Conservation (phyloP, 257 asterid species). For the Nicotiana knightiana region DNA sequence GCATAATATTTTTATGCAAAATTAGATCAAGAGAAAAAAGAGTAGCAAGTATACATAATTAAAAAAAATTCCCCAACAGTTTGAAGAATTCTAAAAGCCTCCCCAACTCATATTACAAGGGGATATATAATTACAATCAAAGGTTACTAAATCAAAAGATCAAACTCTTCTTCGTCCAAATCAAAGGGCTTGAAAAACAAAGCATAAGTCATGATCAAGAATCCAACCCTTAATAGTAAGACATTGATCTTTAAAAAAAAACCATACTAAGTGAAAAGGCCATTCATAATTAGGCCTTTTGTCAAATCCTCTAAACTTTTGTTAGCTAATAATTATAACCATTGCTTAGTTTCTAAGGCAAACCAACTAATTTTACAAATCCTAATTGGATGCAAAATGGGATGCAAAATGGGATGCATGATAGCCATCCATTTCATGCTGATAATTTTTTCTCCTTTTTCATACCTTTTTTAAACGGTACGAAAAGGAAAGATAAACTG, state of each 20-base stretch:
- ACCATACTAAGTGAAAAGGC: slow-evolving; percentile 4
- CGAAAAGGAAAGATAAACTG: slow-evolving; percentile 33
- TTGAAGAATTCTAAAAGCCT: slow-evolving; percentile 29
- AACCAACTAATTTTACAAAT: slow-evolving; percentile 39
- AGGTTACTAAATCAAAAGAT: slow-evolving; percentile 8
- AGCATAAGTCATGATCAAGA: slow-evolving; percentile 3
- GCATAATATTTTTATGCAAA: slow-evolving; percentile 27
- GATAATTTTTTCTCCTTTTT: slow-evolving; percentile 4
- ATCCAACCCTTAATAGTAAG: slow-evolving; percentile 3
- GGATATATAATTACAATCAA: slow-evolving; percentile 25
- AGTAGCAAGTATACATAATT: slow-evolving; percentile 20
- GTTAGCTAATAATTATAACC: slow-evolving; percentile 5
- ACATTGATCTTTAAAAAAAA: background rate
- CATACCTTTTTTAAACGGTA: slow-evolving; percentile 6
- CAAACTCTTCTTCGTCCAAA: slow-evolving; percentile 38
- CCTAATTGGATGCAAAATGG: slow-evolving; percentile 10
- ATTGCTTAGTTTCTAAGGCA: slow-evolving; percentile 50
- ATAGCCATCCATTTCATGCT: slow-evolving; percentile 36
- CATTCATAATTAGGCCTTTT: slow-evolving; percentile 13
- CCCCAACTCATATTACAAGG: slow-evolving; percentile 42
- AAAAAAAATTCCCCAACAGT: slow-evolving; percentile 41
- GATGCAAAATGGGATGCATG: slow-evolving; percentile 3
- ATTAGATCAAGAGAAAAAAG: slow-evolving; percentile 15
- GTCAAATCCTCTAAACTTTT: background rate
- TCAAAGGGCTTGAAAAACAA: slow-evolving; percentile 19